Evolutionary conservation across 2,329 filamentous ascomycete genomes (phyloP).

Genomic region (Keithomyces neogunnii): DNA sequence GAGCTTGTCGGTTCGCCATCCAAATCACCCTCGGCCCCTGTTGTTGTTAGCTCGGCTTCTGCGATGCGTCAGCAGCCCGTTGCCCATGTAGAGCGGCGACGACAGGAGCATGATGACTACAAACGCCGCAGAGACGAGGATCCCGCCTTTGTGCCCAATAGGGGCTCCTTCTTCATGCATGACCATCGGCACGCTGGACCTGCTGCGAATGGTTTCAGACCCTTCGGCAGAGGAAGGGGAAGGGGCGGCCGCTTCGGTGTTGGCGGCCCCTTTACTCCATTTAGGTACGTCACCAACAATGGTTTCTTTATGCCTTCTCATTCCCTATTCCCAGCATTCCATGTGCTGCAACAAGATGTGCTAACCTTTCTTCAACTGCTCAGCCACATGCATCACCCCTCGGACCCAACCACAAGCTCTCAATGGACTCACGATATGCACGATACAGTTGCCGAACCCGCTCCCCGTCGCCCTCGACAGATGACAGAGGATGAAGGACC

Average conservation of each 20-base stretch:
- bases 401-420: slow-evolving; percentile 59
- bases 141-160: slow-evolving; percentile 87
- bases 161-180: slow-evolving; percentile 95
- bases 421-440: slow-evolving; percentile 96
- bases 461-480: slow-evolving; percentile 33
- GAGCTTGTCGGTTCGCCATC: slow-evolving; percentile 29
- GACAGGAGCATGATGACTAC: slow-evolving; percentile 86
- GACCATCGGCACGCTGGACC: slow-evolving; percentile 78
- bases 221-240: slow-evolving; percentile 60
- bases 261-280: slow-evolving; percentile 49
- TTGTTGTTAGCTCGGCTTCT: slow-evolving; percentile 46
- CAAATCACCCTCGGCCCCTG: slow-evolving; percentile 36
- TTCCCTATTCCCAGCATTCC: neutral
- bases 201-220: slow-evolving; percentile 68
- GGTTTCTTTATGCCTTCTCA: neutral
- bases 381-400: slow-evolving; percentile 34
- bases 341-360: slow-evolving; percentile 12
- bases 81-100: slow-evolving; percentile 59
- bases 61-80: slow-evolving; percentile 41
- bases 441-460: slow-evolving; percentile 51
- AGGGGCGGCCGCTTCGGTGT: slow-evolving; percentile 51
- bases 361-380: slow-evolving; percentile 15
- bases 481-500: slow-evolving; percentile 38
- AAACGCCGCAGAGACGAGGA: slow-evolving; percentile 80
- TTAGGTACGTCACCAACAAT: slow-evolving; percentile 45